Evolutionary conservation across 1,284 basidiomycete species (phyloP).

Genomic region (Vanrija sp.): DNA sequence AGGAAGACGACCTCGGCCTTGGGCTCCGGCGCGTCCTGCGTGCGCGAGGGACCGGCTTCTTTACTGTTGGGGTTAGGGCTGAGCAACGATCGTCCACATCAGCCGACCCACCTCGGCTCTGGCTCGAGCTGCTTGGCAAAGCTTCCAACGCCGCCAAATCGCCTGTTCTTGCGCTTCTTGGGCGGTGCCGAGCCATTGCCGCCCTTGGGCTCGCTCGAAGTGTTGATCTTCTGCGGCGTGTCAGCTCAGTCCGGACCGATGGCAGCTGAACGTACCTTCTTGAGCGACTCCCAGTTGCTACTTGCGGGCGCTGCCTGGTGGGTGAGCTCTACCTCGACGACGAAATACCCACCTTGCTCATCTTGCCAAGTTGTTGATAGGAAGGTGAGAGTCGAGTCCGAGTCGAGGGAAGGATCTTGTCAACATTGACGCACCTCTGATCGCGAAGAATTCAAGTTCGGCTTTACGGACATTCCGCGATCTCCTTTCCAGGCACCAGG

Average conservation of each 20-base stretch:
- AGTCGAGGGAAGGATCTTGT: too few relatives aligned
- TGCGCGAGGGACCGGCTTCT: constrained; percentile 1
- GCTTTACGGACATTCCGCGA: too few relatives aligned
- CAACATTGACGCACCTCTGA: too few relatives aligned
- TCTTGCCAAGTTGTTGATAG: too few relatives aligned
- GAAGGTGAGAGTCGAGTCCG: too few relatives aligned
- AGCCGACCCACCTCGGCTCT: neutral
- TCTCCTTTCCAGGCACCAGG: too few relatives aligned
- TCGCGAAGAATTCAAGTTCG: too few relatives aligned
- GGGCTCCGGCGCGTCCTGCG: constrained; percentile 4
- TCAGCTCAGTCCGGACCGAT: neutral
- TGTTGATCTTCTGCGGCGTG: neutral
- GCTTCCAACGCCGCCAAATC: neutral
- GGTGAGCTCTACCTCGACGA: too few relatives aligned
- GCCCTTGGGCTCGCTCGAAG: constrained; percentile 2
- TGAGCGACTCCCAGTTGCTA: constrained; percentile 39
- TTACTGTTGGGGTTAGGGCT: neutral
- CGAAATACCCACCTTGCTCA: too few relatives aligned
- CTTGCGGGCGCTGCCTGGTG: constrained; percentile 11
- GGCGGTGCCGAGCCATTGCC: neutral
- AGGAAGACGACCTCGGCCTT: constrained; percentile 20
- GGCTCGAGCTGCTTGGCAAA: constrained; percentile 1
- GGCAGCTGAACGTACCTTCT: constrained; percentile 14
- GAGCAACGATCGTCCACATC: neutral
- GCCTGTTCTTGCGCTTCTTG: neutral